phyloP scores from a whole-genome alignment of 805 yeast genomes.

The Tetrapisispora phaffii region DNA sequence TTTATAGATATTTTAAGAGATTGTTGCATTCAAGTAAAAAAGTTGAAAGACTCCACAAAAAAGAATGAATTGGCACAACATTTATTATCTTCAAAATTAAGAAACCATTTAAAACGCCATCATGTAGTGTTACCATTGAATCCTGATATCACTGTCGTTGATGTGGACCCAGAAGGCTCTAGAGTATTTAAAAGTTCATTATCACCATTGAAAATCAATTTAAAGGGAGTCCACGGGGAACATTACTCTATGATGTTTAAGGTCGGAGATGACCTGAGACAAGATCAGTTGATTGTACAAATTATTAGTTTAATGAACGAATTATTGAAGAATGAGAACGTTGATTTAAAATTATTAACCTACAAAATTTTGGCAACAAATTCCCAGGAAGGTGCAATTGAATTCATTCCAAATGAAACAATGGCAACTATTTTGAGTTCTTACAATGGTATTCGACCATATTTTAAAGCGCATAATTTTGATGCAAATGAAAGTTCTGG shows the following conservation, averaged over 20 bases:
- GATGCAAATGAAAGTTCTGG: constrained; percentile 33
- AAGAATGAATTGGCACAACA: constrained; percentile 56
- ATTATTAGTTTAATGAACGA: constrained; percentile 86
- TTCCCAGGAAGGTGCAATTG: constrained; percentile 83
- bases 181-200: constrained; percentile 85
- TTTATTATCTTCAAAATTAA: constrained; percentile 30
- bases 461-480: constrained; percentile 55
- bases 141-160: constrained; percentile 64
- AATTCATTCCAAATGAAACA: constrained; percentile 89
- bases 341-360: constrained; percentile 80
- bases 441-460: constrained; percentile 68
- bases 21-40: constrained; percentile 55
- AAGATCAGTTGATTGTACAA: constrained; percentile 94
- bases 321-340: constrained; percentile 75
- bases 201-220: constrained; percentile 76
- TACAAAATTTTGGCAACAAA: constrained; percentile 87
- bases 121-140: constrained; percentile 73
- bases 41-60: constrained; percentile 63
- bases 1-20: constrained; percentile 57
- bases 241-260: constrained; percentile 82
- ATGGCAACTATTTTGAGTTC: constrained; percentile 67
- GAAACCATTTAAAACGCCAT: constrained; percentile 32
- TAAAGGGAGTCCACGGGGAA: constrained; percentile 45
- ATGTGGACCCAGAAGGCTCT: constrained; percentile 69
- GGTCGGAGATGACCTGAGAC: constrained; percentile 89